A percentile compares a stretch with the other conserved stretches of the same genome.
Conservation (phyloP, 2,329 filamentous ascomycete genomes). For the Diaporthe amygdali region DNA sequence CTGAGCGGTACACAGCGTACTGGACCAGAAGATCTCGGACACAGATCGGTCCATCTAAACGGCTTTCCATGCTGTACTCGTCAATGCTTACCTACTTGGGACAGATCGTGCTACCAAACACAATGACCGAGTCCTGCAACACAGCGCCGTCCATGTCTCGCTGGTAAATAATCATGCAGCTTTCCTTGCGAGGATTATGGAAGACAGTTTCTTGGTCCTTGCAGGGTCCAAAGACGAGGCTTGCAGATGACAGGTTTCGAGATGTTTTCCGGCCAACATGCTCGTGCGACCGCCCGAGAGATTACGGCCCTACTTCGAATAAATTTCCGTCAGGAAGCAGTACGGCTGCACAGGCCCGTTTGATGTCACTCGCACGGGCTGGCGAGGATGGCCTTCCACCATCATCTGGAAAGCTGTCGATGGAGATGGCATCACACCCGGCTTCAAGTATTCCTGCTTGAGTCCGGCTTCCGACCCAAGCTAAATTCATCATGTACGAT, state of each 20-base stretch:
- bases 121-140: conserved; percentile 23
- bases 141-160: conserved; percentile 22
- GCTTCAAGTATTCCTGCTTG: background rate
- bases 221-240: conserved; percentile 20
- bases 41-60: conserved; percentile 8
- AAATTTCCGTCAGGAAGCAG: background rate
- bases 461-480: background rate
- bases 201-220: background rate
- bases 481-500: background rate
- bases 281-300: background rate
- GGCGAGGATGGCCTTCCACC: background rate
- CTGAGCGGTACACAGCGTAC: conserved; percentile 35
- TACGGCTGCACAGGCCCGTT: conserved; percentile 5
- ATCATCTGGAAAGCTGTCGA: background rate
- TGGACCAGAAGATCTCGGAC: conserved; percentile 3
- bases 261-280: conserved; percentile 14
- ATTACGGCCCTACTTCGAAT: conserved; percentile 33
- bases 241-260: conserved; percentile 32
- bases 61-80: conserved; percentile 37
- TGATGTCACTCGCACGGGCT: conserved; percentile 3
- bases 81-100: conserved; percentile 46
- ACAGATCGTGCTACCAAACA: conserved; percentile 34
- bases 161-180: conserved; percentile 20
- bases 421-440: background rate
- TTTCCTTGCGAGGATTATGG: conserved; percentile 21